phyloP scores from a whole-genome alignment of 202 grass and related monocot species.

The Bolboschoenoplectus hybrid region DNA sequence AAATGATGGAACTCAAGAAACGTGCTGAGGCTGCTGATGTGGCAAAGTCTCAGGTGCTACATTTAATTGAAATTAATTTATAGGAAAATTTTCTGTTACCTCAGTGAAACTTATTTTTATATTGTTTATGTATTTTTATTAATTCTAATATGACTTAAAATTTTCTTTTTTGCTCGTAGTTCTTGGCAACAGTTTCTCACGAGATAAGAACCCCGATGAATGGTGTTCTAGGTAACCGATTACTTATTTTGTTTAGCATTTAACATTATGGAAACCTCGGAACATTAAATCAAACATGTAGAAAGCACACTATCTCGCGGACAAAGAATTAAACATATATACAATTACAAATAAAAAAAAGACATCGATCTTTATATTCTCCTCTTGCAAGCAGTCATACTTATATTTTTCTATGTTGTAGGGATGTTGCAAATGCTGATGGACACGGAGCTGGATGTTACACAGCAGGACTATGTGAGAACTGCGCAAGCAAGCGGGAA shows the following conservation, averaged over 20 bases:
- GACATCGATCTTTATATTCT: background rate
- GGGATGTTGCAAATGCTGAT: conserved; percentile 99
- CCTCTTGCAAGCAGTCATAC: background rate
- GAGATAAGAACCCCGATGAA: conserved; percentile 99
- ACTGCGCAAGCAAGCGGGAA: conserved; percentile 96
- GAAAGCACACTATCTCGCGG: background rate
- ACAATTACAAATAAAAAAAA: conserved; percentile 7
- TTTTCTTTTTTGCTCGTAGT: conserved; percentile 54
- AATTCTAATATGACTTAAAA: background rate
- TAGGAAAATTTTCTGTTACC: background rate
- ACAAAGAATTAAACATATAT: conserved; percentile 14
- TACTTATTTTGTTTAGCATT: conserved; percentile 5
- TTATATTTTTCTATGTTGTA: conserved; percentile 39
- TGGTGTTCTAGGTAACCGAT: conserved; percentile 84
- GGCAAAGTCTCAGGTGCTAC: conserved; percentile 82
- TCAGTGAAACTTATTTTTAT: background rate
- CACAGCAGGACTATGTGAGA: conserved; percentile 94
- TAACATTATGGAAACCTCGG: background rate
- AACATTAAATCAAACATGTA: conserved; percentile 17
- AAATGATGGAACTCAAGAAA: conserved; percentile 82
- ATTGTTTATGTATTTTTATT: conserved; percentile 11
- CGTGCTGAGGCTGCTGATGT: conserved; percentile 83
- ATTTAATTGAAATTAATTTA: background rate
- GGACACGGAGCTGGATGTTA: conserved; percentile 93
- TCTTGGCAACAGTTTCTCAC: conserved; percentile 98